Evolutionary conservation across 1,139 yeast species (phyloP).

Genomic region (Hanseniaspora uvarum): DNA sequence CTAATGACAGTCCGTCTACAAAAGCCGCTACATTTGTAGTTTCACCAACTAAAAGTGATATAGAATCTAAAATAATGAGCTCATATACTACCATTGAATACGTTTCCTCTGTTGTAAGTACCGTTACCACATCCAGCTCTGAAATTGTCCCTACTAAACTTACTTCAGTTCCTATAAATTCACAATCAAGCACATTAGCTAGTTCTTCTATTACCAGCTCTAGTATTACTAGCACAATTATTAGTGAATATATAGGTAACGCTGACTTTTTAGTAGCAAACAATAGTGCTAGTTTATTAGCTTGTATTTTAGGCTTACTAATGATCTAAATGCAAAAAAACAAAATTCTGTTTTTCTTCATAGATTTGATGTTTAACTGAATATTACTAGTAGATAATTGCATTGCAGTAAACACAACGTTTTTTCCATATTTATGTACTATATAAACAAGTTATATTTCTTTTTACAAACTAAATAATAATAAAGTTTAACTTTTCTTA

Average conservation of each 20-base stretch:
- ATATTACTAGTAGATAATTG: too few species aligned
- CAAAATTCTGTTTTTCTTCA: background rate
- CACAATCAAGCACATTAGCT: background rate
- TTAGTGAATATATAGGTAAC: conserved; percentile 6
- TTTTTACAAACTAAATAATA: too few species aligned
- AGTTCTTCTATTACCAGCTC: conserved; percentile 4
- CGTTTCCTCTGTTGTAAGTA: background rate
- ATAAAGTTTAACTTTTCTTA: too few species aligned
- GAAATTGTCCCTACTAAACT: conserved; percentile 18
- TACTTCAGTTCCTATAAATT: conserved; percentile 11
- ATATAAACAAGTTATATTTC: background rate
- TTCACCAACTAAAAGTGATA: background rate
- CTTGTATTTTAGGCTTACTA: background rate
- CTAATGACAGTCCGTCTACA: background rate
- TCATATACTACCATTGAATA: conserved; percentile 8
- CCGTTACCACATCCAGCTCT: conserved; percentile 17
- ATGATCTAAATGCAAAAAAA: background rate
- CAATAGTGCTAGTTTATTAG: background rate
- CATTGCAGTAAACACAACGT: too few species aligned
- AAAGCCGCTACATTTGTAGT: background rate
- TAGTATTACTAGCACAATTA: background rate
- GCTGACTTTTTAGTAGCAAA: background rate
- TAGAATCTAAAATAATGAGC: conserved; percentile 4
- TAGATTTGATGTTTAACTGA: too few species aligned
- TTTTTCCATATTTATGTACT: background rate